Conservation (phyloP, 768 basidiomycete genomes). For the Kwoniella dendrophila region DNA sequence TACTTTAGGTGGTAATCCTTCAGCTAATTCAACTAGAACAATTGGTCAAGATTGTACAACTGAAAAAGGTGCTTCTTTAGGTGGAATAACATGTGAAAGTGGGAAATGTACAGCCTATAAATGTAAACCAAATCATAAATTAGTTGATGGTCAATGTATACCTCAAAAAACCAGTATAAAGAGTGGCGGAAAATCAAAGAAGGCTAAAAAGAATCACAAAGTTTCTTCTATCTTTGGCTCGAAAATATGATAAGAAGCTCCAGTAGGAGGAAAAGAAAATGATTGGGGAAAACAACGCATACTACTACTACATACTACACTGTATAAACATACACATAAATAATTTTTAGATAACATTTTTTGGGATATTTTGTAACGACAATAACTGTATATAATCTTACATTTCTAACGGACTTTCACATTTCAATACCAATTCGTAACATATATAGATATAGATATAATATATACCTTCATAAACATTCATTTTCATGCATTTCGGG, state of each 20-base stretch:
- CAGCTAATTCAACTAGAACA: background rate
- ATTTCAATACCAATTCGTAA: too few species aligned
- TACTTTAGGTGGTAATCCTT: too few species aligned
- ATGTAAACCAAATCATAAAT: background rate
- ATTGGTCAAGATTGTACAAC: conserved; percentile 7
- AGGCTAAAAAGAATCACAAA: background rate
- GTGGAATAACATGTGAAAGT: conserved; percentile 6
- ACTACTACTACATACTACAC: too few species aligned
- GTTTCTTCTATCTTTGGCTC: too few species aligned
- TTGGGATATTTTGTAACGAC: too few species aligned
- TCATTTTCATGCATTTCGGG: background rate
- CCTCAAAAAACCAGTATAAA: background rate
- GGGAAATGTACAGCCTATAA: conserved; percentile 8
- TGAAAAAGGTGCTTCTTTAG: background rate
- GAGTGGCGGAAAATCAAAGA: background rate
- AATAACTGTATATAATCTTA: too few species aligned
- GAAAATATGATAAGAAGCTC: too few species aligned
- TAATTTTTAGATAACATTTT: too few species aligned
- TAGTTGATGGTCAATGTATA: background rate
- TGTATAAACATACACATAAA: too few species aligned
- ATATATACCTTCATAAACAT: background rate
- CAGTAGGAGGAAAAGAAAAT: background rate
- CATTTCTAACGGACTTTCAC: too few species aligned
- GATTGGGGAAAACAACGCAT: background rate
- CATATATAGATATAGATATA: background rate